Base-by-base conservation (phyloP, 192 early-diverging fungal species). In the Coemansia sp. region DNA sequence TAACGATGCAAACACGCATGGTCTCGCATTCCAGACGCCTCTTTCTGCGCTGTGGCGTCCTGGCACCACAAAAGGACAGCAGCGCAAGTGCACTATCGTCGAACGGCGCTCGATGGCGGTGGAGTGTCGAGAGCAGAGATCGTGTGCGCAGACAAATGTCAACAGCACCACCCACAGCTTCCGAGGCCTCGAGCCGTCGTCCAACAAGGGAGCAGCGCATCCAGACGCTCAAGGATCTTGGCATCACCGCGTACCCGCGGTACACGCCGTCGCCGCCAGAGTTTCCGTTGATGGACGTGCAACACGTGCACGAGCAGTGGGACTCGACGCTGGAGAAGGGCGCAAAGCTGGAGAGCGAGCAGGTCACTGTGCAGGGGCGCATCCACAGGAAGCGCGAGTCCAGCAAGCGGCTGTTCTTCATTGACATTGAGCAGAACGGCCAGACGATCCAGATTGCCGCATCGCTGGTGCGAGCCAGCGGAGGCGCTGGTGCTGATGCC, bases 341-440 rank as follows among this genome's bases (percentile, higher is more conserved):
- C 9, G 81, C 70, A 17, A 71, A 74, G 63, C 70, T 70, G 7
- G 63, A 72, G 44, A 63, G 75, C 63, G 69, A 67, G 16, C 65
- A 65, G 39, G 37, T 84, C 61, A 72, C 66, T 12, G 49, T 84
- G n/a, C 71, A 80, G 76, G 92, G 90, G 9, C 85, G 92, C n/a
- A 77, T 95, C 20, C 63, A 70, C 14, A 87, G 85, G 7, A 87
- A 87, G 64, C 83, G 93, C 14, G 90, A 90, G 39, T 89, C 92
- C 11, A 88, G 90, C 63, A 76, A 85, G 65, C 90, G 88, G 51
- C 85, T 93, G 45, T 75, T 90, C 7, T 95, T 93, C 78, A 84
- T 87, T 51, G 91, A 91, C 73, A 37, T 95, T 32, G 71, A 81
- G 37, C 85, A 89, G 22, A 85, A 89, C 65, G 84, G 85, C 5